phyloP scores from a whole-genome alignment of 306 rosid species.

The Erythrophleum fordii region DNA sequence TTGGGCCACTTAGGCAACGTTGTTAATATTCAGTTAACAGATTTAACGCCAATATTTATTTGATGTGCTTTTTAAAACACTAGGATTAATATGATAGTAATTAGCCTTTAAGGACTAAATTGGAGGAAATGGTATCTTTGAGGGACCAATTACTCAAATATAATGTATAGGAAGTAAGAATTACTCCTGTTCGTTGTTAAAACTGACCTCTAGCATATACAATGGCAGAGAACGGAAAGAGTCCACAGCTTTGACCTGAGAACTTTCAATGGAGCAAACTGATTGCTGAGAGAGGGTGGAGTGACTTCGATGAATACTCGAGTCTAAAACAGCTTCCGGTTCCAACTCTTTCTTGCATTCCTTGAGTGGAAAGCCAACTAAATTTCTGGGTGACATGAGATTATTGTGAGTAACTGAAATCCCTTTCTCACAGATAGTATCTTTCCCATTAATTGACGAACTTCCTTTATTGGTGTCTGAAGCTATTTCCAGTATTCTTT shows the following conservation, averaged over 20 bases:
- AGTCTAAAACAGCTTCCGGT: constrained; percentile 59
- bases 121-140: not conserved
- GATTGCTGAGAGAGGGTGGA: constrained; percentile 78
- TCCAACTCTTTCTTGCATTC: constrained; percentile 50
- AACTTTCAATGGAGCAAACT: constrained; percentile 56
- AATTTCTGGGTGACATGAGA: constrained; percentile 48
- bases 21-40: not conserved
- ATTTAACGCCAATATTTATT: not conserved
- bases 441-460: constrained; percentile 34
- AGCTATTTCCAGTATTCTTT: constrained; percentile 46
- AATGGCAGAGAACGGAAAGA: constrained; percentile 88
- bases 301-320: constrained; percentile 68
- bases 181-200: constrained; percentile 10
- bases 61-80: not conserved
- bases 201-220: constrained; percentile 83
- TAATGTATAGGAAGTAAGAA: not conserved
- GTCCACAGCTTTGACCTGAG: constrained; percentile 65
- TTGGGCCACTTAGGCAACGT: not conserved
- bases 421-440: constrained; percentile 47
- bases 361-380: constrained; percentile 43
- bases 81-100: not conserved
- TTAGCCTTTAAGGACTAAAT: not conserved
- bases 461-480: constrained; percentile 41
- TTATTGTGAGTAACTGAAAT: constrained; percentile 39
- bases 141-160: not conserved